Conservation (phyloP, 805 yeast species). For the Saturnispora sanitii region DNA sequence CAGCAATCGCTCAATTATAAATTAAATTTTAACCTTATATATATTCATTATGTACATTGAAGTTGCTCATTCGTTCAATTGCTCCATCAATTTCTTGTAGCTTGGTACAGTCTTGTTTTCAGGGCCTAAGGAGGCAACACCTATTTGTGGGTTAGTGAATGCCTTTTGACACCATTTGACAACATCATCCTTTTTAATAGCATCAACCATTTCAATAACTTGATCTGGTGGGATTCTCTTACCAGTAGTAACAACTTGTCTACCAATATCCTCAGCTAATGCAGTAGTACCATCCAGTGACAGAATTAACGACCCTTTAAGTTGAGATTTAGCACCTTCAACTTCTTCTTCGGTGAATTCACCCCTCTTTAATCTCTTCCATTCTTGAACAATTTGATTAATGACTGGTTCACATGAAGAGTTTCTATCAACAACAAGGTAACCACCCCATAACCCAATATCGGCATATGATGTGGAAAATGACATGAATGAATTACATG, state of each 20-base stretch:
- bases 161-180: constrained; percentile 64
- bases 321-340: constrained; percentile 87
- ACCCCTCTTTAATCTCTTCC: constrained; percentile 81
- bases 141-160: constrained; percentile 37
- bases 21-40: too few species aligned
- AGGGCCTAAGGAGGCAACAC: constrained; percentile 6
- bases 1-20: too few species aligned
- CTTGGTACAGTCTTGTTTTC: constrained; percentile 4
- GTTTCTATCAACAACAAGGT: constrained; percentile 73
- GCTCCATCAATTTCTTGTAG: background rate
- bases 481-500: constrained; percentile 93
- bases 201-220: constrained; percentile 64
- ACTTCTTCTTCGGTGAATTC: constrained; percentile 74
- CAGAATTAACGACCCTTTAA: constrained; percentile 82
- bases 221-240: constrained; percentile 63
- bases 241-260: constrained; percentile 95
- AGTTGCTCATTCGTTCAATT: background rate
- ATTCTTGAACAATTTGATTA: constrained; percentile 71
- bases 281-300: constrained; percentile 94
- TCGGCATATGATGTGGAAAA: constrained; percentile 96
- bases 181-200: constrained; percentile 70
- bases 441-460: constrained; percentile 96
- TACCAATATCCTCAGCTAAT: constrained; percentile 94
- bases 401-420: constrained; percentile 57
- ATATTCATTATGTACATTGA: too few species aligned